Conservation (phyloP, 2,329 filamentous ascomycete genomes). For the Microcyclosporella mali region DNA sequence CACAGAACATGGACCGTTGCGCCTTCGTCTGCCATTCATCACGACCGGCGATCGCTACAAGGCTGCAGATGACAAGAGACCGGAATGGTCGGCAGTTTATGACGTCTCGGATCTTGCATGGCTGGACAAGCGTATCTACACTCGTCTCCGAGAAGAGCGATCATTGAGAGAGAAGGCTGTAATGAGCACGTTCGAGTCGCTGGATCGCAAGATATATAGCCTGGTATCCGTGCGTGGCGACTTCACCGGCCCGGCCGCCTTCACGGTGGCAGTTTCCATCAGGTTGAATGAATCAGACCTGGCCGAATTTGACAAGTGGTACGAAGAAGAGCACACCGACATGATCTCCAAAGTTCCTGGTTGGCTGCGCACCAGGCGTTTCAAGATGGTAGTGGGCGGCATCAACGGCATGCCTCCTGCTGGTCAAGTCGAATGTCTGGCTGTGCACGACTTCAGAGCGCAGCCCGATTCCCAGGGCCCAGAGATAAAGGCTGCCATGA, state of each 20-base stretch:
- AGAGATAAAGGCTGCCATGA: constrained; percentile 57
- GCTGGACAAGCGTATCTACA: constrained; percentile 66
- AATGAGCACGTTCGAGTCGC: constrained; percentile 57
- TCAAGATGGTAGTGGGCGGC: constrained; percentile 60
- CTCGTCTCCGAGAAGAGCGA: constrained; percentile 54
- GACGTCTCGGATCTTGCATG: constrained; percentile 70
- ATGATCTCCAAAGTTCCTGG: constrained; percentile 69
- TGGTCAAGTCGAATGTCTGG: constrained; percentile 53
- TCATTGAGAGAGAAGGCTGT: constrained; percentile 43
- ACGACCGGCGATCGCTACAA: constrained; percentile 73
- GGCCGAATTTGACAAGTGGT: constrained; percentile 61
- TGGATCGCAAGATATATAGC: constrained; percentile 67
- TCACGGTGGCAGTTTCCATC: constrained; percentile 22
- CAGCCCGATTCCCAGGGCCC: constrained; percentile 60
- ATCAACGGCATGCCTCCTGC: constrained; percentile 37
- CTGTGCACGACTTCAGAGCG: constrained; percentile 66
- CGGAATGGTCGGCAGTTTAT: constrained; percentile 73
- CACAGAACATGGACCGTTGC: constrained; percentile 80
- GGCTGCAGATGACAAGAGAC: constrained; percentile 56
- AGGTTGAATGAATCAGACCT: constrained; percentile 49
- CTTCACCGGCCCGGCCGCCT: constrained; percentile 20
- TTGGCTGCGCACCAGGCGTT: constrained; percentile 69
- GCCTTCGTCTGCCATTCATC: constrained; percentile 69
- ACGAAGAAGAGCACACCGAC: constrained; percentile 65
- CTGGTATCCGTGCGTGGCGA: constrained; percentile 46